Conservation (phyloP, 2,329 filamentous ascomycete species). For the Fusarium verticillioides region DNA sequence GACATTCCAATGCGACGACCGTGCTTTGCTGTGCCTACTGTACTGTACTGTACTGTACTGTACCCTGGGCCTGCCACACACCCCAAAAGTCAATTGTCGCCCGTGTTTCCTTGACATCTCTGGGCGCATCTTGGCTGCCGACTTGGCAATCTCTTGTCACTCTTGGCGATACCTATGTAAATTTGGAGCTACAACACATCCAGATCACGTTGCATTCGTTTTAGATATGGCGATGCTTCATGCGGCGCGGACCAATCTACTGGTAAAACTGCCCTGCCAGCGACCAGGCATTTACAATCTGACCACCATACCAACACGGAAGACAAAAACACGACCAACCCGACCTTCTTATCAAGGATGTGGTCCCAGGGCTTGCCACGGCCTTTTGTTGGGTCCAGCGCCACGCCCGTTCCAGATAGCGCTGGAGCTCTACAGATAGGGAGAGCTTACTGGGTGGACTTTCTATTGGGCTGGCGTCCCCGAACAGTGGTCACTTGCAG, state of each 20-base stretch:
- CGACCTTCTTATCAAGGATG: conserved; percentile 30
- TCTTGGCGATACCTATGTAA: background rate
- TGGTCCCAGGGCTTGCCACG: background rate
- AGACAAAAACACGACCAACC: background rate
- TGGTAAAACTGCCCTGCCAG: background rate
- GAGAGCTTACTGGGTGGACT: background rate
- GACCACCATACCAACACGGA: conserved; percentile 10
- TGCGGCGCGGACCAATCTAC: background rate
- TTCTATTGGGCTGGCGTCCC: background rate
- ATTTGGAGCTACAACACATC: background rate
- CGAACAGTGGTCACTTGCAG: background rate
- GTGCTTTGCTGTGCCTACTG: background rate
- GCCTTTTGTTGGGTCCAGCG: conserved; percentile 21
- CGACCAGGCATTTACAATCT: background rate
- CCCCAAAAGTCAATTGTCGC: background rate
- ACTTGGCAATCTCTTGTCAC: background rate
- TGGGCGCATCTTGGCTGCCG: background rate
- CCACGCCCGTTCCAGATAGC: conserved; percentile 18
- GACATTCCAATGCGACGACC: conserved; percentile 1
- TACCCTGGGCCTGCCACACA: background rate
- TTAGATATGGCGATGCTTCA: background rate
- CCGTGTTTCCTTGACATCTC: background rate
- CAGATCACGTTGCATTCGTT: background rate
- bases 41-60: background rate
- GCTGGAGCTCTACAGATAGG: conserved; percentile 16